phyloP scores from a whole-genome alignment of 768 basidiomycete species.

The Hericium coralloides region DNA sequence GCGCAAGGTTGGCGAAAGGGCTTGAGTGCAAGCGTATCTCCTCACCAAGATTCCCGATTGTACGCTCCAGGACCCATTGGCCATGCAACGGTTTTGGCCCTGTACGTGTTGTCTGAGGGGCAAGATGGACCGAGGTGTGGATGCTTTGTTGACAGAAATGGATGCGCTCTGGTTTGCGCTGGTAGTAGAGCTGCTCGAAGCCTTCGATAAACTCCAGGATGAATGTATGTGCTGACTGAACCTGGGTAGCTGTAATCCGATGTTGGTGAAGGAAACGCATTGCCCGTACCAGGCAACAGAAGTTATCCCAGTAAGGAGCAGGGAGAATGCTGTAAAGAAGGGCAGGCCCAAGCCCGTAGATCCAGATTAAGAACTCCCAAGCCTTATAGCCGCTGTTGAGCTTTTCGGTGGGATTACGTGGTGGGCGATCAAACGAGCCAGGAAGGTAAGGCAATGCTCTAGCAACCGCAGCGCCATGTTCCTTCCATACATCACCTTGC shows the following conservation, averaged over 20 bases:
- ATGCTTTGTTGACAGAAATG: conserved; percentile 27
- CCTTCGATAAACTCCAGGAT: conserved; percentile 22
- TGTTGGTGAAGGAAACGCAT: conserved; percentile 17
- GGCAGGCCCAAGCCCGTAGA: conserved; percentile 18
- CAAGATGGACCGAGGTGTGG: conserved; percentile 23
- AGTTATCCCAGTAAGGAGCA: conserved; percentile 17
- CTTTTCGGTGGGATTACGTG: conserved; percentile 31
- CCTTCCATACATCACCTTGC: conserved; percentile 21
- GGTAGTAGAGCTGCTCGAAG: conserved; percentile 29
- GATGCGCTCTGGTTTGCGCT: conserved; percentile 16
- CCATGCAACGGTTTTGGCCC: conserved; percentile 10
- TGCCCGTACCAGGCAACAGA: conserved; percentile 19
- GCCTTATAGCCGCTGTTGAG: conserved; percentile 26
- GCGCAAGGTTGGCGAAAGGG: conserved; percentile 17
- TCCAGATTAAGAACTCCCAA: conserved; percentile 16
- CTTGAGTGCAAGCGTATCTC: conserved; percentile 20
- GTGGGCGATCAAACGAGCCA: conserved; percentile 32
- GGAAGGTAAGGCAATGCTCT: conserved; percentile 25
- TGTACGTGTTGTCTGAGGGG: conserved; percentile 13
- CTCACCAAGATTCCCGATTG: conserved; percentile 17
- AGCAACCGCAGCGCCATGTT: conserved; percentile 27
- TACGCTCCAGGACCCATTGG: conserved; percentile 18
- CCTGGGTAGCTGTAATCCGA: conserved; percentile 1
- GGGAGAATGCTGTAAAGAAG: conserved; percentile 19
- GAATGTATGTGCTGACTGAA: conserved; percentile 15